phyloP scores from a whole-genome alignment of 1,139 yeast species.

The Lodderomyces orthopsilosis region DNA sequence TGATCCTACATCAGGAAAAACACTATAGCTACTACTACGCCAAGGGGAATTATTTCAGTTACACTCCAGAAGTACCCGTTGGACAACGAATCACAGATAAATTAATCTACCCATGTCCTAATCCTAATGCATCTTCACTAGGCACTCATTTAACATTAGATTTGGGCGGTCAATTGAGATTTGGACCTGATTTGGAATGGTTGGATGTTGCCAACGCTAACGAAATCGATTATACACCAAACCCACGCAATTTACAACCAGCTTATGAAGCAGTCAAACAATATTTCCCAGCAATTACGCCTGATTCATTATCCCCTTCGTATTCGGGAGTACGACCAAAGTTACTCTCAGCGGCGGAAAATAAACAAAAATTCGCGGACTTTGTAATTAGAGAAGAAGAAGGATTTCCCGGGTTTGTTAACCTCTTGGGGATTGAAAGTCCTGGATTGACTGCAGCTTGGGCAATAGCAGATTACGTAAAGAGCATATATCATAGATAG shows the following conservation, averaged over 20 bases:
- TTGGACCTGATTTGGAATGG: conserved; percentile 93
- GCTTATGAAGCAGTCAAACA: conserved; percentile 59
- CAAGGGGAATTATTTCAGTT: conserved; percentile 78
- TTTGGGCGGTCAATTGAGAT: conserved; percentile 72
- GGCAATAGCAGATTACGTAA: conserved; percentile 79
- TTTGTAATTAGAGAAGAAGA: conserved; percentile 63
- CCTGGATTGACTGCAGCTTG: conserved; percentile 83
- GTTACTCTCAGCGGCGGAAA: conserved; percentile 44
- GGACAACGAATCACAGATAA: conserved; percentile 28
- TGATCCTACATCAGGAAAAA: conserved; percentile 62
- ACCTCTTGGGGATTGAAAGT: conserved; percentile 79
- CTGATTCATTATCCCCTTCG: conserved; percentile 55
- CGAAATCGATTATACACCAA: conserved; percentile 49
- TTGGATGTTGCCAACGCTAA: conserved; percentile 40
- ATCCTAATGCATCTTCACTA: conserved; percentile 65
- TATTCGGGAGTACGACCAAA: conserved; percentile 88
- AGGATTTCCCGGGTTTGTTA: conserved; percentile 76
- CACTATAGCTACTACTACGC: conserved; percentile 65
- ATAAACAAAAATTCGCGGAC: conserved; percentile 54
- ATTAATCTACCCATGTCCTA: conserved; percentile 78
- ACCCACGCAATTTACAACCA: conserved; percentile 42
- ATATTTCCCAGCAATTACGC: conserved; percentile 61
- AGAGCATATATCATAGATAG: conserved; percentile 30
- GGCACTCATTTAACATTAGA: conserved; percentile 89
- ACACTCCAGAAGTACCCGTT: conserved; percentile 42